Evolutionary conservation across 1,284 basidiomycete species (phyloP), one percentile per base, ranked within the genome.

Genomic region (Malassezia slooffiae): DNA sequence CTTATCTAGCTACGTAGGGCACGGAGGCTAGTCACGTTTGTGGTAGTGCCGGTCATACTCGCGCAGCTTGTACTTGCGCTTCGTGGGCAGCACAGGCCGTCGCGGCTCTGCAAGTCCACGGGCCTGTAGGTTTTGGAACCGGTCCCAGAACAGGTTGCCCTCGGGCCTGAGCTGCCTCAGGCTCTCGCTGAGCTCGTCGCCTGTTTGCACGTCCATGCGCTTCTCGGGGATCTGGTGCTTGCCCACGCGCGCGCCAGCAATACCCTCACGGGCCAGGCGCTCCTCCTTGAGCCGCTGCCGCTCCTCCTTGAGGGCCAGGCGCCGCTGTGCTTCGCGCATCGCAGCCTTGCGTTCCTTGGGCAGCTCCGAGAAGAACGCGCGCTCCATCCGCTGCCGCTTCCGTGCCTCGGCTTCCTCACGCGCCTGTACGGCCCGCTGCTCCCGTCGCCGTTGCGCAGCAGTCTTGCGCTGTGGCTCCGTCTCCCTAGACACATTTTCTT

Each of bases 111-210:
- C 72, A 28, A 85, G 72, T 0, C 81, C 83, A 17, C 84, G 76
- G 41, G 83, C 79, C 58, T 89, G 84, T 70, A 86, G 70, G 58
- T 78, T 85, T 32, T 82, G 70, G 74, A 88, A 90, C 3, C 88
- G 78, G 67, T 93, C 89, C 33, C 80, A 78, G 77, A 91, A 93
- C 20, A 91, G 72, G 69, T 91, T 93, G 23, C 89, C 89, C 72
- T 93, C 88, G 15, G 85, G 83, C 85, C 88, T 88, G 57, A 97
- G 72, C 38, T 76, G 81, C 37, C 90, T 74, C 56, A 96, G 71
- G 60, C 76, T 86, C 70, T 96, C 91, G 46, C 79, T 82, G 29
- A 96, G 71, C 62, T 96, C 88, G 56, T 95, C 89, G 5, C 85
- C 85, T 0, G 91, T 76, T 70, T 95, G 90, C 12, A 95, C 88